Base-by-base conservation (phyloP, 1,284 basidiomycete genomes). In the Puccinia novopanici region DNA sequence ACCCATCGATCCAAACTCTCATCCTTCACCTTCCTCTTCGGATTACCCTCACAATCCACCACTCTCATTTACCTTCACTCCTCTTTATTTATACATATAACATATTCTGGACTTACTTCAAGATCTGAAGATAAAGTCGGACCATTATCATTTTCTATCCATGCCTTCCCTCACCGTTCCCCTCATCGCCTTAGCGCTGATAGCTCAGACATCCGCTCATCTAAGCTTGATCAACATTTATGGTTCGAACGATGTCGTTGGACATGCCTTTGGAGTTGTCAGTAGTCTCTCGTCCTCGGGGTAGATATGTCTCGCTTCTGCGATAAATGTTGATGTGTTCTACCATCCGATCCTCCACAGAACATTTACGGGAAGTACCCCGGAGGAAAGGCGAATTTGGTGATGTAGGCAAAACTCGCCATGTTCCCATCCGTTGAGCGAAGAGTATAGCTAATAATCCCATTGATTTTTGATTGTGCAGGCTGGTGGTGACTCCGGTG, bases 251-350 rank as follows among this genome's bases (percentile, higher is more conserved):
- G 63, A 79, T 50, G 37, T 54, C 22, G 54, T 71, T 48, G 76
- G 76, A 30, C 76, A 79, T 45, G 76, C 37, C 4, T 79, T 79
- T 52, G 76, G 76, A 42, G 76, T 79, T 24, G 76, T 79, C 24
- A 57, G 76, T 72, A 13, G 8, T 34, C 10, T 15, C 12, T 48
- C 8, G 2, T 68, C 15, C n/a, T n/a, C 40, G 17, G 13, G 37
- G 2, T 6, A 9, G 13, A 9, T 24, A 30, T 34, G 1, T 37
- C 15, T 19, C 34, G 19, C 27, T 71, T 71, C 50, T 2, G 5
- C 48, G 0, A 37, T 12, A 19, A 24, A 24, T 37, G 45, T 27
- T 76, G 34, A 77, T 27, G 24, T 2, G 15, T 48, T 17, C 5
- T 55, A 12, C 19, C 70, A 10, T 61, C 10, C 59, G n/a, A 34